Conservation (phyloP, 306 rosid species). For the Styphnolobium japonicum region DNA sequence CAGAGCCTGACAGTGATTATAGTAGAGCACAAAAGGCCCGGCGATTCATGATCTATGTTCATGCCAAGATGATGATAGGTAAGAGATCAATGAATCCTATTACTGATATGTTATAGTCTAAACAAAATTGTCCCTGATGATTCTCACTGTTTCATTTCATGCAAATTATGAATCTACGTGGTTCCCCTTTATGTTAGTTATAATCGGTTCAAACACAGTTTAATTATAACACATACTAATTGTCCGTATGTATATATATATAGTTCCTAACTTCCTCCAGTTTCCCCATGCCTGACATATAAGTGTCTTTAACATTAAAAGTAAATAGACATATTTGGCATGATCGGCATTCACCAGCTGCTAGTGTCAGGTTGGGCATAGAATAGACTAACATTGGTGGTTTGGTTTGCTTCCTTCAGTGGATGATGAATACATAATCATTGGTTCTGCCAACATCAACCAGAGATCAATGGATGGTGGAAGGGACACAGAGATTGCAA, state of each 20-base stretch:
- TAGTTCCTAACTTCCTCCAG: too few species aligned
- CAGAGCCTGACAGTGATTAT: conserved; percentile 55
- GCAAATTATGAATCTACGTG: background rate
- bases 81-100: background rate
- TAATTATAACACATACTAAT: too few species aligned
- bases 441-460: conserved; percentile 89
- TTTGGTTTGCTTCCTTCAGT: conserved; percentile 30
- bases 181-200: background rate
- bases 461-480: conserved; percentile 85
- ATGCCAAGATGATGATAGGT: conserved; percentile 95
- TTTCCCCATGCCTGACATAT: too few species aligned
- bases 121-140: background rate
- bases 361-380: too few species aligned
- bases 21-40: conserved; percentile 51
- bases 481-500: conserved; percentile 89
- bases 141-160: background rate
- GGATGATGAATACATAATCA: conserved; percentile 82
- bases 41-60: conserved; percentile 93
- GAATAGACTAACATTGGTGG: background rate
- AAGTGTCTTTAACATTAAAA: too few species aligned
- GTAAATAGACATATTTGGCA: too few species aligned
- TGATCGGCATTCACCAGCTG: too few species aligned
- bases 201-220: background rate
- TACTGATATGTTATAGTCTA: background rate
- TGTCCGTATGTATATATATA: too few species aligned